Evolutionary conservation across 2,329 filamentous ascomycete species (phyloP), one percentile per base, ranked within the genome.

Genomic region (Alternaria conjuncta): DNA sequence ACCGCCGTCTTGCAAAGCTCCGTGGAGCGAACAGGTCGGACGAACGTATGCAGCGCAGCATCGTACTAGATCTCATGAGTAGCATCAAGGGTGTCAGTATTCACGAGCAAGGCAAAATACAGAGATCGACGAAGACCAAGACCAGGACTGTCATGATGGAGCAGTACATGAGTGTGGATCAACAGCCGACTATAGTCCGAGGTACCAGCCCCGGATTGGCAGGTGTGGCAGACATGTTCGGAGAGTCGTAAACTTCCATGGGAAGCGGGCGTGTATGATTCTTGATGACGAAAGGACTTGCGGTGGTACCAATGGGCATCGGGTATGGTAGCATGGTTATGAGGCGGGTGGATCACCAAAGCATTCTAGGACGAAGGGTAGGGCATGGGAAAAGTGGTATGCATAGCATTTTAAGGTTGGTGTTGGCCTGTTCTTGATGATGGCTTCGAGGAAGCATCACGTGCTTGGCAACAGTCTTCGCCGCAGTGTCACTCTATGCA

Each of bases 21-120:
- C 57, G 73, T 4, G 82, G 82, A 1, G 74, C 80, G 1, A 78
- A 79, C 30, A 84, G 87, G 15, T 87, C 88, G 56, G 87, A 80
- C 57, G 83, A 90, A n/a, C 87, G 94, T 4, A 89, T 92, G 72
- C 94, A 97, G 80, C 86, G 95, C 20, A 91, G 90, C 1, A 82
- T 96, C 23, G 89, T 99, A 15, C 83, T 99, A 9, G 93, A 97
- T 66, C 82, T 99, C 15, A 84, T 99, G 21, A 92, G 94, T 71
- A 90, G 94, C 46, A 86, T 99, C 7, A 90, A 97, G 70, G 96
- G 96, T 0, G 90, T 98, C 6, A 95, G 94, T 72, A 92, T 99
- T 60, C 92, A 94, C 8, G 96, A 99, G 81, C 92, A 96, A 84
- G 96, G 96, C 25, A 96, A 93, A 79, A 89, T 99, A 23, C 80